Base-by-base conservation (phyloP, 768 basidiomycete genomes). In the Mycena pura region DNA sequence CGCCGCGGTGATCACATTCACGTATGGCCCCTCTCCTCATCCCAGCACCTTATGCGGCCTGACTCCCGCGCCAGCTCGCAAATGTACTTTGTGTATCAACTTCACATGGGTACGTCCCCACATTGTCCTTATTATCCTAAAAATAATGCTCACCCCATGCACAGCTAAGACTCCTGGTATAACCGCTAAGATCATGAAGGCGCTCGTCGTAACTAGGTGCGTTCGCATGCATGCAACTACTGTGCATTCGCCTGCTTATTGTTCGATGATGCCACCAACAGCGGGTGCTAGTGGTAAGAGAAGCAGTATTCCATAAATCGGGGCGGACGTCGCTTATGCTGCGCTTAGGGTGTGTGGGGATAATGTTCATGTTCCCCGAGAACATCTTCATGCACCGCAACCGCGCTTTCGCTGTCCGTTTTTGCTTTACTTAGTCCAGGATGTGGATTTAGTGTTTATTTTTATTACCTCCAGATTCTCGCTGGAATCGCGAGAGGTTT, bases 401-500 rank as follows among this genome's bases (percentile, higher is more conserved):
- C 48, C 47, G 17, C 13, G 40, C 54, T 14, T 62, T 62, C 24
- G 48, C 27, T 77, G 60, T 65, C 69, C 65, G 24, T 32, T n/a
- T n/a, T n/a, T n/a, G n/a, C n/a, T 29, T 24, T n/a, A 21, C 38
- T 53, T 8, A n/a, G n/a, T n/a, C n/a, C n/a, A n/a, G n/a, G n/a
- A n/a, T n/a, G n/a, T n/a, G n/a, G n/a, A n/a, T n/a, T n/a, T 43
- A n/a, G 25, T 24, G 11, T 31, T 6, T 25, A 27, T 25, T 22
- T 34, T 31, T 34, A 13, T 21, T n/a, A 22, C n/a, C n/a, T 17
- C 5, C 50, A 81, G 80, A 68, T 80, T 8, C 77, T 79, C 65
- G 79, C 80, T 52, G 79, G 79, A 3, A 47, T 82, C 6, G 77
- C 77, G 3, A 80, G 80, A 68, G 80, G 77, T 11, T 79, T 80